Base-by-base conservation (phyloP, 768 basidiomycete species). In the Panaeolus papilionaceus region DNA sequence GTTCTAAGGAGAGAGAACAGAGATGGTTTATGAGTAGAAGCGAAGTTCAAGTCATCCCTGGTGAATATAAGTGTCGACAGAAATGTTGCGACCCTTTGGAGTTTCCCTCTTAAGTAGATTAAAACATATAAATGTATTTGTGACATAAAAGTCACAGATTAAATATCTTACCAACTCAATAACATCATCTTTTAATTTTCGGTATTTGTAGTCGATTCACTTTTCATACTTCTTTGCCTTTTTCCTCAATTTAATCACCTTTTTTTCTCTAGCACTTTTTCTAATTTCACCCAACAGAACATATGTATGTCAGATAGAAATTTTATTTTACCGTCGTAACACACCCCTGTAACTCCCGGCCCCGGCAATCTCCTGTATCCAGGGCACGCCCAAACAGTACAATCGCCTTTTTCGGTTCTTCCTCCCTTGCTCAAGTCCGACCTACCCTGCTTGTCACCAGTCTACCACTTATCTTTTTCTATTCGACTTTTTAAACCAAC, bases 341-440 rank as follows among this genome's bases (percentile, higher is more conserved):
- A 49, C 64, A 68, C 67, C 64, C 67, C 67, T 44, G 67, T 45
- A 38, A 68, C 67, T 62, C 49, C 58, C 64, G 54, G 38, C 14
- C 8, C 64, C 64, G 67, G 49, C 63, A 65, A 61, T 65, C 40
- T 62, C 37, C 64, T 54, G 39, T 65, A 54, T 58, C 54, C 54
- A 58, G 16, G 54, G 54, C 33, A 28, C 54, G 11, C 42, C 16
- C 42, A 44, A 44, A 16, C 42, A 5, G 18, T 44, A 16, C 42
- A 44, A 44, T 44, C 42, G 16, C 42, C 42, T 44, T 44, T 44
- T 44, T 16, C 16, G 16, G 42, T 44, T 14, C 42, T 44, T 44
- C 42, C 14, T 44, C 42, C 42, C 42, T 44, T 44, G 42, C 42
- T 44, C 18, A 6, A 44, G 18, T 18, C 14, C 42, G 33, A 33